Evolutionary conservation across 1,284 basidiomycete species (phyloP).

Genomic region (Phellinidium pouzarii): DNA sequence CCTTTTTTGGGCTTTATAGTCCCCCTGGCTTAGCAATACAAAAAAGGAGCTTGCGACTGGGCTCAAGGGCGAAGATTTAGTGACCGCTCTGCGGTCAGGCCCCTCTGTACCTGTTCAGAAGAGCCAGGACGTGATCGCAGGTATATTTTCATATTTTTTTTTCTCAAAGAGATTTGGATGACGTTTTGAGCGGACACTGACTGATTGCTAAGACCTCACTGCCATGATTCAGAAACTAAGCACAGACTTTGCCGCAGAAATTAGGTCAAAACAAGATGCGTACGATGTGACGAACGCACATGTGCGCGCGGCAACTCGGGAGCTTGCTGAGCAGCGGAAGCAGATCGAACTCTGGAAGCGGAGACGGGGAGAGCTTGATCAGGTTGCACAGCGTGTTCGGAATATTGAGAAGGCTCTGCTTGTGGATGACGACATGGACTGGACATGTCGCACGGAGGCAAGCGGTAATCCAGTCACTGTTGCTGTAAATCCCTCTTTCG

Average conservation of each 20-base stretch:
- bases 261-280: slow-evolving; percentile 81
- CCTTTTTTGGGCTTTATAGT: background rate
- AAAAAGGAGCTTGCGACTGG: slow-evolving; percentile 61
- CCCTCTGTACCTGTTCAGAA: slow-evolving; percentile 75
- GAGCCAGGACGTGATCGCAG: slow-evolving; percentile 84
- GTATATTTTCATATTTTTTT: slow-evolving; percentile 33
- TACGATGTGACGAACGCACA: slow-evolving; percentile 83
- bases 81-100: slow-evolving; percentile 61
- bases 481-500: slow-evolving; percentile 49
- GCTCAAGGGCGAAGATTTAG: slow-evolving; percentile 67
- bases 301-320: slow-evolving; percentile 83
- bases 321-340: slow-evolving; percentile 84
- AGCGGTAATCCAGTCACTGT: slow-evolving; percentile 38
- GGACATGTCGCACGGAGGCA: slow-evolving; percentile 78
- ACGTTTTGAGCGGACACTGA: background rate
- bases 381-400: slow-evolving; percentile 66
- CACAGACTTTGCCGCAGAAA: slow-evolving; percentile 76
- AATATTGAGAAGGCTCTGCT: slow-evolving; percentile 77
- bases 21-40: slow-evolving; percentile 5
- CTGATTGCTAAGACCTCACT: slow-evolving; percentile 63
- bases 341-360: slow-evolving; percentile 72
- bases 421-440: slow-evolving; percentile 77
- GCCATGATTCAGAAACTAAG: slow-evolving; percentile 75
- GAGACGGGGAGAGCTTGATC: slow-evolving; percentile 70
- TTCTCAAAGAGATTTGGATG: too few relatives aligned